These are phyloP conservation scores for Cladobotryum mycophilum DNA, from an alignment of 2,329 filamentous ascomycete genomes.

Conservation along the genomic window DNA sequence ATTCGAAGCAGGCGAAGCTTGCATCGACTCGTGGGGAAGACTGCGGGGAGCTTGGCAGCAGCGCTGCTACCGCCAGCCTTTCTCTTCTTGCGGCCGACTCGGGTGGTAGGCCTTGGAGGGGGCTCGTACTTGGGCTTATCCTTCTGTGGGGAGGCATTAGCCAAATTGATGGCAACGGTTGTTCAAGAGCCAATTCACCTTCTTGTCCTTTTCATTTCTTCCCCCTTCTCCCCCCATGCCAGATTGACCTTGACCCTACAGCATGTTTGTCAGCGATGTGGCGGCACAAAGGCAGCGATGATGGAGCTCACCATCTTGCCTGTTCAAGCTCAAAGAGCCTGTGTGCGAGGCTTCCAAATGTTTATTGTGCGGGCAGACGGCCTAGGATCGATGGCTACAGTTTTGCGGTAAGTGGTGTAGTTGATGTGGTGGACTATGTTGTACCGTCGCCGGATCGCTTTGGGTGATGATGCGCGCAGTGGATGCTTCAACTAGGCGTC, in stretches of 20 bases:
- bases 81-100: conserved; percentile 98
- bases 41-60: conserved; percentile 85
- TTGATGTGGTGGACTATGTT: conserved; percentile 6
- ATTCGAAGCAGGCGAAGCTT: conserved; percentile 95
- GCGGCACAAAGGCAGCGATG: neutral
- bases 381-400: neutral
- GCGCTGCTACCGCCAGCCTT: conserved; percentile 89
- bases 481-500: conserved; percentile 34
- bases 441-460: conserved; percentile 7
- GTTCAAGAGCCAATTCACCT: conserved; percentile 49
- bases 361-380: neutral
- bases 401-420: conserved; percentile 7
- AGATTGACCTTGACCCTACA: conserved; percentile 77
- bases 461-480: conserved; percentile 16
- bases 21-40: conserved; percentile 94
- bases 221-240: conserved; percentile 77
- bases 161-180: neutral
- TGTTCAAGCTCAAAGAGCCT: conserved; percentile 23
- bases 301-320: conserved; percentile 30
- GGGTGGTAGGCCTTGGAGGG: conserved; percentile 90
- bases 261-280: conserved; percentile 8
- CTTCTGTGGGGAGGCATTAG: conserved; percentile 57
- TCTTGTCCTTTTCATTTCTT: conserved; percentile 87
- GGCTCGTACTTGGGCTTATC: conserved; percentile 99
- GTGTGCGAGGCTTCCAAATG: conserved; percentile 7